phyloP scores from a whole-genome alignment of 352 stramenopile genomes.

The Globisporangium camurandrum region DNA sequence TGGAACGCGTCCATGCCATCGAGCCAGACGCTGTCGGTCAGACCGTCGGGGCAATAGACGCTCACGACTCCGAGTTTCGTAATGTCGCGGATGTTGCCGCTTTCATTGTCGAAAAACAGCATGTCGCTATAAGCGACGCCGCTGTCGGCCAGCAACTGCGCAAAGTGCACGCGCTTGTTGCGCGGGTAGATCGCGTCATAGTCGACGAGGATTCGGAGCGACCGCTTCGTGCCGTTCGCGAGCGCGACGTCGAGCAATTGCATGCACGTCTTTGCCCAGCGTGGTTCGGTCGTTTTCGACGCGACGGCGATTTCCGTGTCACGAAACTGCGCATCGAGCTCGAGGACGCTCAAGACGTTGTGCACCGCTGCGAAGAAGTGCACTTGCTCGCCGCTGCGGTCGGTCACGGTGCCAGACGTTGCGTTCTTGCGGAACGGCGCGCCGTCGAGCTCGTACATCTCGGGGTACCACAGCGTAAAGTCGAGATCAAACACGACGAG shows the following conservation, averaged over 20 bases:
- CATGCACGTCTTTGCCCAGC: slow-evolving; percentile 77
- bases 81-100: slow-evolving; percentile 72
- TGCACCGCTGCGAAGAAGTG: slow-evolving; percentile 73
- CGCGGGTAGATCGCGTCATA: slow-evolving; percentile 80
- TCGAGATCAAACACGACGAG: slow-evolving; percentile 74
- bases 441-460: slow-evolving; percentile 84
- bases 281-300: slow-evolving; percentile 63
- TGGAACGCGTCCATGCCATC: slow-evolving; percentile 70
- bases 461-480: slow-evolving; percentile 74
- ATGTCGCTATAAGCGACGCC: slow-evolving; percentile 91
- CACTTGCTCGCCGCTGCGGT: slow-evolving; percentile 65
- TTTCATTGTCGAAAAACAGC: slow-evolving; percentile 96
- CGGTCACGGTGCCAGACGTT: slow-evolving; percentile 49
- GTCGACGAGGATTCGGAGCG: slow-evolving; percentile 54
- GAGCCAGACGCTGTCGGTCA: slow-evolving; percentile 58
- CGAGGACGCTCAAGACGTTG: slow-evolving; percentile 57
- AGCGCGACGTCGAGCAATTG: slow-evolving; percentile 51
- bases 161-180: slow-evolving; percentile 90
- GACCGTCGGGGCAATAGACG: slow-evolving; percentile 67
- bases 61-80: slow-evolving; percentile 62
- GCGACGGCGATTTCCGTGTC: slow-evolving; percentile 55
- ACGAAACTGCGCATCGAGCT: slow-evolving; percentile 58
- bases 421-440: slow-evolving; percentile 66
- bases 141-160: slow-evolving; percentile 83
- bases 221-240: slow-evolving; percentile 1